A percentile compares a stretch with the other conserved stretches of the same genome.
Conservation (phyloP, 2,329 filamentous ascomycete genomes). For the Coccinonectria pachysandricola region DNA sequence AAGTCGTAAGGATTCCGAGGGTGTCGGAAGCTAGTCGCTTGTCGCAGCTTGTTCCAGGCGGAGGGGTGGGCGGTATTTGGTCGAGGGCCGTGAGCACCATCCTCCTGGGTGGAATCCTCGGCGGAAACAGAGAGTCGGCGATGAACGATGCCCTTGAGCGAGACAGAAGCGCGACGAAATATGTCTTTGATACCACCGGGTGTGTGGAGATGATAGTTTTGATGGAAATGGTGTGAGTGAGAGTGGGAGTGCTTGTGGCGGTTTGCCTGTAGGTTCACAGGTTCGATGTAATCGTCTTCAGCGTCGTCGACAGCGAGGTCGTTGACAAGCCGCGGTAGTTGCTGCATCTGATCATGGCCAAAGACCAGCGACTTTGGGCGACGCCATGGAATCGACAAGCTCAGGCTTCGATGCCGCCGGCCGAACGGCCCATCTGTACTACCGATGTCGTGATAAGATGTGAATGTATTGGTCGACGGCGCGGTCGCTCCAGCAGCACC, state of each 20-base stretch:
- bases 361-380: slow-evolving; percentile 35
- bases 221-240: slow-evolving; percentile 15
- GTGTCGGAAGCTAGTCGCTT: slow-evolving; percentile 41
- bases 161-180: slow-evolving; percentile 45
- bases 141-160: slow-evolving; percentile 41
- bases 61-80: slow-evolving; percentile 37
- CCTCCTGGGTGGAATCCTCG: slow-evolving; percentile 20
- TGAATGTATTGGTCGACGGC: too few species aligned
- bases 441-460: slow-evolving; percentile 3
- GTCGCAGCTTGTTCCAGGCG: slow-evolving; percentile 41
- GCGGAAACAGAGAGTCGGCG: slow-evolving; percentile 34
- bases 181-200: slow-evolving; percentile 36
- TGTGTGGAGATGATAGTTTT: slow-evolving; percentile 15
- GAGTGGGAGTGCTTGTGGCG: slow-evolving; percentile 14
- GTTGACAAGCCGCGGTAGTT: slow-evolving; percentile 19
- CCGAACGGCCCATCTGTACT: slow-evolving; percentile 12
- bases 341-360: slow-evolving; percentile 22
- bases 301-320: slow-evolving; percentile 25
- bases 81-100: slow-evolving; percentile 15
- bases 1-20: slow-evolving; percentile 35
- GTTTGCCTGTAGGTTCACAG: slow-evolving; percentile 10
- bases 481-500: slow-evolving; percentile 2
- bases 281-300: slow-evolving; percentile 16
- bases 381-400: slow-evolving; percentile 39
- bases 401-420: slow-evolving; percentile 38